Percentiles rank a stretch among this genome's conserved stretches.
phyloP scores from a whole-genome alignment of 2,329 filamentous ascomycete genomes.

The Atkinsonella hypoxylon region DNA sequence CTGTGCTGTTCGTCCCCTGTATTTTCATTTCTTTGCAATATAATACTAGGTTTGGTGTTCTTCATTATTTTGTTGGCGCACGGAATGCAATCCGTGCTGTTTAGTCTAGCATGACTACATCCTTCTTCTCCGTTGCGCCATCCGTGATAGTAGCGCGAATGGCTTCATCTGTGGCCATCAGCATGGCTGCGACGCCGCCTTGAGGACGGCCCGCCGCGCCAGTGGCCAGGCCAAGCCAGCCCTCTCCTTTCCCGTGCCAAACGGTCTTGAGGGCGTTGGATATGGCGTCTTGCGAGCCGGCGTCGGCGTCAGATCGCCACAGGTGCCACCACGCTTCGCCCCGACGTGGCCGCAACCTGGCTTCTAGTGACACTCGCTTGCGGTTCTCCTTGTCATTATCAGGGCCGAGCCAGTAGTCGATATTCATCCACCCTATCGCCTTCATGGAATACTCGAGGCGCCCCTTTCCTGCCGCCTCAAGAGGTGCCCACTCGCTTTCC shows the following conservation, averaged over 20 bases:
- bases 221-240: constrained; percentile 35
- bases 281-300: constrained; percentile 21
- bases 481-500: constrained; percentile 38
- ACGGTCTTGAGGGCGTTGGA: constrained; percentile 29
- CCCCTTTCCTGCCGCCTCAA: constrained; percentile 31
- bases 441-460: constrained; percentile 39
- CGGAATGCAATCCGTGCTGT: background rate
- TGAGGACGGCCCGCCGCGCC: constrained; percentile 32
- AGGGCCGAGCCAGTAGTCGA: constrained; percentile 37
- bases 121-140: background rate
- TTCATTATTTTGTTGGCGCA: background rate
- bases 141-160: constrained; percentile 22
- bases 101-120: constrained; percentile 10
- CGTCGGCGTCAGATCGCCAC: constrained; percentile 19
- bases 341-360: constrained; percentile 36
- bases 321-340: constrained; percentile 41
- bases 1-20: background rate
- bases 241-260: constrained; percentile 31
- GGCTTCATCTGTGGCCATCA: constrained; percentile 35
- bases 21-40: background rate
- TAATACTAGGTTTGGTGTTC: background rate
- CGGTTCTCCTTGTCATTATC: constrained; percentile 11
- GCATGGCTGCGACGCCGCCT: constrained; percentile 31
- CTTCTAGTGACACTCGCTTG: constrained; percentile 34
- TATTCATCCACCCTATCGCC: constrained; percentile 43